Percentiles rank a stretch among this genome's conserved stretches.
These are phyloP conservation scores for Amanita inopinata DNA, from an alignment of 768 basidiomycete genomes.

Conservation along the genomic window DNA sequence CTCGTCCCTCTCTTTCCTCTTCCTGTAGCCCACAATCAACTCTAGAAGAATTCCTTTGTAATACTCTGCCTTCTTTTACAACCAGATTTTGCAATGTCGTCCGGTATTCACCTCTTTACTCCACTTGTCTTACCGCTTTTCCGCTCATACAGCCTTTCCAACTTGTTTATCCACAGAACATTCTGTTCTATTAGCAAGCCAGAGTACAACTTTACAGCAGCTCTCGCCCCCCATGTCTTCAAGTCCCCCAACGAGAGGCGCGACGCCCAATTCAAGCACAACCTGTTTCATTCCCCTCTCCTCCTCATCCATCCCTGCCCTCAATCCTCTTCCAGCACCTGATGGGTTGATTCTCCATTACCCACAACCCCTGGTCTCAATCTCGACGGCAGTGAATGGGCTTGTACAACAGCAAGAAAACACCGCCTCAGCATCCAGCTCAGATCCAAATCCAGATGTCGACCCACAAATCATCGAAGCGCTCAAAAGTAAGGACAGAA, in stretches of 20 bases:
- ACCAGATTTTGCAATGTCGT: neutral
- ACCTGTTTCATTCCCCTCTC: slow-evolving; percentile 11
- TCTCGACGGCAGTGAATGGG: slow-evolving; percentile 12
- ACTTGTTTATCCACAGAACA: slow-evolving; percentile 11
- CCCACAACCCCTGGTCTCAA: slow-evolving; percentile 13
- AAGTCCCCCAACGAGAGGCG: slow-evolving; percentile 12
- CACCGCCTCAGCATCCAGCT: slow-evolving; percentile 12
- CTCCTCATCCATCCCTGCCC: slow-evolving; percentile 12
- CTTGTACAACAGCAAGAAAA: slow-evolving; percentile 16
- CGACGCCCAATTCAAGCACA: slow-evolving; percentile 13
- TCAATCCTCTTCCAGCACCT: slow-evolving; percentile 13
- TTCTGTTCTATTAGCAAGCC: slow-evolving; percentile 4
- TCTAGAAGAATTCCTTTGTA: neutral
- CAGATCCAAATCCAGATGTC: slow-evolving; percentile 32
- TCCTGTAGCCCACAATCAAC: neutral
- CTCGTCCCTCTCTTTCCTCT: slow-evolving; percentile 3
- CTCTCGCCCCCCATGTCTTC: slow-evolving; percentile 9
- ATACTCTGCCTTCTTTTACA: neutral
- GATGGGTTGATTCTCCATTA: slow-evolving; percentile 13
- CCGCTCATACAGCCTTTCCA: slow-evolving; percentile 6
- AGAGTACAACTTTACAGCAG: slow-evolving; percentile 10
- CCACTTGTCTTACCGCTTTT: slow-evolving; percentile 11
- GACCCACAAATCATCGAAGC: slow-evolving; percentile 81
- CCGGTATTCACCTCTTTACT: neutral
- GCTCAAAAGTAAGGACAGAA: slow-evolving; percentile 77